These are phyloP conservation scores for Mucor circinelloides DNA, from an alignment of 371 early-diverging fungal species.

Conservation along the genomic window DNA sequence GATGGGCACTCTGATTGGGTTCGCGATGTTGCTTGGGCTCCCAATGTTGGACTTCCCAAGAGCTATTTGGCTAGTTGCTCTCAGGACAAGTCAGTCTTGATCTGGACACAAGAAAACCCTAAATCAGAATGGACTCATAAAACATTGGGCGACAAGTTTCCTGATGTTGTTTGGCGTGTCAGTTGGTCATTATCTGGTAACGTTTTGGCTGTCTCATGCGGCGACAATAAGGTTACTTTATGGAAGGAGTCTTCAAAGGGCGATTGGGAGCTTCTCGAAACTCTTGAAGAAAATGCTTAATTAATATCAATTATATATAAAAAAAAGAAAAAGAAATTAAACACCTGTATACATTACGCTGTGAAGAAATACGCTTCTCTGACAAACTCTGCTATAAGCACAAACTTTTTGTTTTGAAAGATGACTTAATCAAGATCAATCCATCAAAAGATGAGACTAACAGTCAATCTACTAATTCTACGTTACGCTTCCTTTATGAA, in stretches of 20 bases:
- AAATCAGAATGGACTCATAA: constrained; percentile 75
- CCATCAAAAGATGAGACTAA: no score
- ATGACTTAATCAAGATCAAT: no score
- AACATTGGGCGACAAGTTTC: constrained; percentile 80
- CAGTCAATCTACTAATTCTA: no score
- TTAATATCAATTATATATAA: constrained; percentile 14
- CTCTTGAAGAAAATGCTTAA: constrained; percentile 71
- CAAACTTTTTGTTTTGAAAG: no score
- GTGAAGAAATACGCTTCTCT: no score
- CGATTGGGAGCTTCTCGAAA: constrained; percentile 85
- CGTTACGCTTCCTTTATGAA: no score
- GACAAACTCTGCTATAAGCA: no score
- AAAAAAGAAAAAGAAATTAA: background rate
- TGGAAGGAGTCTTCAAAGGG: constrained; percentile 95
- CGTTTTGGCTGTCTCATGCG: constrained; percentile 93
- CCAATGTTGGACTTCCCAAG: constrained; percentile 90
- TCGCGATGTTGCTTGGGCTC: constrained; percentile 97
- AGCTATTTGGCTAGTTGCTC: constrained; percentile 92
- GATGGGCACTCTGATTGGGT: constrained; percentile 98
- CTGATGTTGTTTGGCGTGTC: constrained; percentile 93
- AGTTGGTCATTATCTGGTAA: constrained; percentile 96
- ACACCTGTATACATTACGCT: background rate
- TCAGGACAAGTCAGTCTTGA: constrained; percentile 94
- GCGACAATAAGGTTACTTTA: constrained; percentile 94
- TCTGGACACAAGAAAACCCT: constrained; percentile 90